These are phyloP conservation scores for Daldinia sp. DNA, from an alignment of 2,329 filamentous ascomycete species.

Conservation along the genomic window DNA sequence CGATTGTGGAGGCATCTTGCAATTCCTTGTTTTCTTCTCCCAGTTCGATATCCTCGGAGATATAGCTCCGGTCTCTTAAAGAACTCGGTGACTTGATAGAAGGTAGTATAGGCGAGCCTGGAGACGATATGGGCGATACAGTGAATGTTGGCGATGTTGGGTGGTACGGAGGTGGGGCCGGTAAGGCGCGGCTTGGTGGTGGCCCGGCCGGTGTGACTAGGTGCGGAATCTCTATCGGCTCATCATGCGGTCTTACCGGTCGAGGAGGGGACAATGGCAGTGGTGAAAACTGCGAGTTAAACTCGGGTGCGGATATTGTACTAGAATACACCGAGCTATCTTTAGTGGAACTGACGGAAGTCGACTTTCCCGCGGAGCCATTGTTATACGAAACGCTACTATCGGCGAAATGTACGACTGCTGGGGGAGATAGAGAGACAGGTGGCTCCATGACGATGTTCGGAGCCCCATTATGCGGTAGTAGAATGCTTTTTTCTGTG, in stretches of 20 bases:
- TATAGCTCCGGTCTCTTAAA: not conserved
- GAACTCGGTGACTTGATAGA: conserved; percentile 7
- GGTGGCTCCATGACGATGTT: conserved; percentile 29
- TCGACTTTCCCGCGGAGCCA: conserved; percentile 27
- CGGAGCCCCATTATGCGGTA: conserved; percentile 50
- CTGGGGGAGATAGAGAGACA: conserved; percentile 15
- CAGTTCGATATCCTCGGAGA: not conserved
- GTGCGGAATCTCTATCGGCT: conserved; percentile 54
- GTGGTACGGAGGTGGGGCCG: conserved; percentile 47
- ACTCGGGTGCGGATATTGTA: conserved; percentile 31
- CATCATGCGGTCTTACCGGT: conserved; percentile 54
- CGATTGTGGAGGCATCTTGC: not conserved
- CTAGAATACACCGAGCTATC: conserved; percentile 39
- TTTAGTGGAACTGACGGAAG: conserved; percentile 46
- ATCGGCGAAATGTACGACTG: conserved; percentile 33
- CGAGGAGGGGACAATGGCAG: conserved; percentile 52
- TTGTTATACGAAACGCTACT: conserved; percentile 37
- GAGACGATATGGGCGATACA: conserved; percentile 31
- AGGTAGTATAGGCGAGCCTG: conserved; percentile 24
- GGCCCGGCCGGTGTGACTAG: conserved; percentile 55
- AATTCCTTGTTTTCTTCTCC: not conserved
- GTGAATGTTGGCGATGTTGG: conserved; percentile 47
- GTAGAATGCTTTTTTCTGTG: conserved; percentile 53
- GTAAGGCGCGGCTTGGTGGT: conserved; percentile 60
- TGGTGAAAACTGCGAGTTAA: conserved; percentile 40